Base-by-base conservation (phyloP, 2,329 filamentous ascomycete genomes). In the Colletotrichum euphorbiae region DNA sequence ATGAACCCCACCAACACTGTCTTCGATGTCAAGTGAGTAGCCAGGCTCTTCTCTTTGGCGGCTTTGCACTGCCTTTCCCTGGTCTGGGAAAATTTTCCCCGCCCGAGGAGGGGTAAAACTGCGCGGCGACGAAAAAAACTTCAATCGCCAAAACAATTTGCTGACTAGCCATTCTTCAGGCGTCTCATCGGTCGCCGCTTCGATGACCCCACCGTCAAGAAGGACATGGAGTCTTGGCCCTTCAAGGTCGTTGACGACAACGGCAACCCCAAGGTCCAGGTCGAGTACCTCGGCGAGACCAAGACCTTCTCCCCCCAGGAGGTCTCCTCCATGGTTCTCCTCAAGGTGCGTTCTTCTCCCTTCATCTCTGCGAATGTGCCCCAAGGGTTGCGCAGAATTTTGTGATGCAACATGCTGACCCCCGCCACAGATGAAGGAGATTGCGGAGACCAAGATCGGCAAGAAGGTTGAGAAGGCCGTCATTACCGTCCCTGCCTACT, bases 401-500 rank as follows among this genome's bases (percentile, higher is more conserved):
- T 6, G 15, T 33, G 48, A 15, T 24, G 19, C 19, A 57, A 13
- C 5, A 62, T 69, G 48, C 62, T 64, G 33, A 70, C 66, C 17
- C 17, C 48, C 51, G 8, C 64, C 74, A 75, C 77, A 97, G 95
- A 98, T 98, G 95, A 97, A 97, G 89, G 96, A 99, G 85, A 94
- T 98, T 81, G 96, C 96, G 78, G 96, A 99, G 89, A 89, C 88
- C 83, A 98, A 99, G 90, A 90, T 99, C 77, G 96, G 94, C 83
- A 97, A 97, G 91, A 97, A 96, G 87, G 94, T 98, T 78, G 91
- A 96, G 85, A 98, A 98, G 90, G 96, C 96, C 73, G 96, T 99
- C 81, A 94, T 99, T 83, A 99, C 96, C 71, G 96, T 98, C 68
- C 96, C 96, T 67, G 96, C 96, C 80, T 99, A 99, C 90, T 99